Conservation (phyloP, 495 filamentous ascomycete species). For the Tuber aestivum region DNA sequence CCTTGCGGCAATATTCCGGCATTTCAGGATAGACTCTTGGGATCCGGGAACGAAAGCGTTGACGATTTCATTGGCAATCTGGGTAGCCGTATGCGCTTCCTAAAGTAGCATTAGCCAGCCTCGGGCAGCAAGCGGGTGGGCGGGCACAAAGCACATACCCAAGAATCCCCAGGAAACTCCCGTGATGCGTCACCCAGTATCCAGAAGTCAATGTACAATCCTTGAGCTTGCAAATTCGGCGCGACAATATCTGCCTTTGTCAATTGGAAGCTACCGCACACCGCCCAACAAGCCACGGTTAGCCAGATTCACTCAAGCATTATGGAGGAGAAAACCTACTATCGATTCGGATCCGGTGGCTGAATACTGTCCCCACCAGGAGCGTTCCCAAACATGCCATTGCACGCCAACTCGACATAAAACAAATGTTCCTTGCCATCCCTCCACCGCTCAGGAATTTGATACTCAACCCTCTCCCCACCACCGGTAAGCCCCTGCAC, state of each 20-base stretch:
- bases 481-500: slow-evolving; percentile 91
- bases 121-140: slow-evolving; percentile 25
- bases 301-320: background rate
- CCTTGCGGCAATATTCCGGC: slow-evolving; percentile 71
- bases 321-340: slow-evolving; percentile 39
- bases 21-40: slow-evolving; percentile 67
- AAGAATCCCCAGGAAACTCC: slow-evolving; percentile 71
- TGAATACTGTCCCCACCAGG: slow-evolving; percentile 76
- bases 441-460: slow-evolving; percentile 67
- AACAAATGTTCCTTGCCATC: slow-evolving; percentile 83
- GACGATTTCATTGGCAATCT: slow-evolving; percentile 79
- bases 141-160: slow-evolving; percentile 43
- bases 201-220: slow-evolving; percentile 88
- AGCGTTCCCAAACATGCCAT: slow-evolving; percentile 95
- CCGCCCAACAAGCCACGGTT: slow-evolving; percentile 2
- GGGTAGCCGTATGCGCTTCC: slow-evolving; percentile 77
- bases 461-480: slow-evolving; percentile 83
- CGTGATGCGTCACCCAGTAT: slow-evolving; percentile 81
- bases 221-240: slow-evolving; percentile 76
- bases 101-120: slow-evolving; percentile 43
- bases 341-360: slow-evolving; percentile 75
- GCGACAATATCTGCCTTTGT: slow-evolving; percentile 77
- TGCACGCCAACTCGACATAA: slow-evolving; percentile 98
- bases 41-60: slow-evolving; percentile 76
- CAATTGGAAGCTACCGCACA: slow-evolving; percentile 54